Percentiles rank a stretch among this genome's conserved stretches.
Conservation (phyloP, 1,284 basidiomycete genomes). For the Cystobasidium sp. region DNA sequence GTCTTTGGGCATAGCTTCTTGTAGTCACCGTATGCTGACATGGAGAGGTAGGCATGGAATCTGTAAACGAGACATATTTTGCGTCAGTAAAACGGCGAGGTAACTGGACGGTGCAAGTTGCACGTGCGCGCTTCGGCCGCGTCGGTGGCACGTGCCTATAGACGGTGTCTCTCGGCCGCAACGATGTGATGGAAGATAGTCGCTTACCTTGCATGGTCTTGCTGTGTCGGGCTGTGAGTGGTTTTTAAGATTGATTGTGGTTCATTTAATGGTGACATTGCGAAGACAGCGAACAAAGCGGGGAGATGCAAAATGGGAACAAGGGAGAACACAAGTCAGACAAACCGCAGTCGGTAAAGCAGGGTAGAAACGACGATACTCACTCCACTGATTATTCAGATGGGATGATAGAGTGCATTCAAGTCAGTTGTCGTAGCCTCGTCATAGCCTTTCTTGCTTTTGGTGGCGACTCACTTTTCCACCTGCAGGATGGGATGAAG, state of each 20-base stretch:
- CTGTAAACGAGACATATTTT: neutral
- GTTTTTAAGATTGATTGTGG: no score
- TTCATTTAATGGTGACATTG: no score
- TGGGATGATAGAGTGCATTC: no score
- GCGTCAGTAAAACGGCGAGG: no score
- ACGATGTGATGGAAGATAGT: no score
- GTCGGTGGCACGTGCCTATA: neutral
- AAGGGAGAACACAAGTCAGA: neutral
- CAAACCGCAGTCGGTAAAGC: neutral
- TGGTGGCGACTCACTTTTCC: slow-evolving; percentile 20
- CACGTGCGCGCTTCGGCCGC: neutral
- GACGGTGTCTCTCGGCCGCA: no score
- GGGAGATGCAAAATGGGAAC: neutral
- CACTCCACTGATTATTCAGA: slow-evolving; percentile 7
- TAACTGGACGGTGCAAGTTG: neutral
- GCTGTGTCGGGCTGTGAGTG: slow-evolving; percentile 27
- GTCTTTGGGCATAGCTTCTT: slow-evolving; percentile 42
- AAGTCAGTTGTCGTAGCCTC: neutral
- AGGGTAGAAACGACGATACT: neutral
- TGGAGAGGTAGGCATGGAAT: slow-evolving; percentile 43
- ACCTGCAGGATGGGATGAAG: neutral
- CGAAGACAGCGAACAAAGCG: neutral
- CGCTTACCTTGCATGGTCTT: slow-evolving; percentile 27
- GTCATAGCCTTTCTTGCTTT: neutral
- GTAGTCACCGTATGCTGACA: slow-evolving; percentile 46